Evolutionary conservation across 129 eudicot genomes (phyloP), one percentile per base, ranked within the genome.

Genomic region (Lactuca saligna): DNA sequence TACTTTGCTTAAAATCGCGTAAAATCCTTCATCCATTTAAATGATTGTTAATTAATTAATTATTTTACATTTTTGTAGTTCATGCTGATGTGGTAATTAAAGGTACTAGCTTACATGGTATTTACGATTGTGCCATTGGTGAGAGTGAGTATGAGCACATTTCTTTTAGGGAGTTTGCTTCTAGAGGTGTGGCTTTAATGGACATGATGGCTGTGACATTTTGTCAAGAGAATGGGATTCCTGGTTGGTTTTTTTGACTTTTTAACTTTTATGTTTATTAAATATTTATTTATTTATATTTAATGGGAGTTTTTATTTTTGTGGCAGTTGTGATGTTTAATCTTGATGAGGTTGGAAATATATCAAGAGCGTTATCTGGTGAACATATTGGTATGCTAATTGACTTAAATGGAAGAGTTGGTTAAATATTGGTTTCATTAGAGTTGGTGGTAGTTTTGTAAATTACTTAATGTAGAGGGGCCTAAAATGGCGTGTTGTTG

Each of bases 281-380:
- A 25, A 25, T 46, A 46, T 10, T 12, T 46, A 12, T 46, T 46
- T 44, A 9, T 44, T 8, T 44, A 7, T 8, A 9, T 44, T 44
- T 46, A 3, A 46, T 46, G 15, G 3, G 51, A 46, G 17, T 7
- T 25, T 55, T 17, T 20, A 9, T 53, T 9, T 35, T 59, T 54
- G 11, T 66, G 79, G 82, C 95, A 90, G 97, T 87, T 61, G 97
- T 81, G 66, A 72, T 90, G 31, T 90, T 90, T 75, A 82, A 85
- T 82, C 91, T 87, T 70, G 88, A 80, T 7, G 95, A 90, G 78
- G 87, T 91, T 17, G 91, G 91, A 54, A 90, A 90, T 79, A 90
- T 90, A 44, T 87, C 89, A 42, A 84, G 89, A 75, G 95, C 95
- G 8, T 75, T 90, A 66, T 84, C 81, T 6, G 97, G 97, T 62